These are phyloP conservation scores for Gamsiella multidivaricata DNA, from an alignment of 192 early-diverging fungal species.

Conservation along the genomic window DNA sequence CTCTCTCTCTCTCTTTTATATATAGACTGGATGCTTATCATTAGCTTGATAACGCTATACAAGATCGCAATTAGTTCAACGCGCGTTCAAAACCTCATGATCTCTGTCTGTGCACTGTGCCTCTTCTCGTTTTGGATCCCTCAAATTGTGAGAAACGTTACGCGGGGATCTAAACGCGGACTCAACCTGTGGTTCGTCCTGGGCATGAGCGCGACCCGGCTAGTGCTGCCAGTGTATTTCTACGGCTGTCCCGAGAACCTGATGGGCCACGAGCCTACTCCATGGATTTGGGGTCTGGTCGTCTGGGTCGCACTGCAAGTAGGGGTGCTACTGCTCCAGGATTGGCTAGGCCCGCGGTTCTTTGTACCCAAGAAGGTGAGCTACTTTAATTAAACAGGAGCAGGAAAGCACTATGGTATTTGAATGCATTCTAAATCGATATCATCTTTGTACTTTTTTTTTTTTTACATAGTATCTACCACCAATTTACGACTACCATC, in stretches of 20 bases:
- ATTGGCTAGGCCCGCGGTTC: slow-evolving; percentile 74
- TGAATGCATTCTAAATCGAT: neutral
- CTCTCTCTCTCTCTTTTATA: neutral
- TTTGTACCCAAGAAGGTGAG: slow-evolving; percentile 74
- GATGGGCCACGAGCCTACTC: slow-evolving; percentile 61
- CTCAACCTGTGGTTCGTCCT: slow-evolving; percentile 68
- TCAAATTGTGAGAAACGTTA: slow-evolving; percentile 79
- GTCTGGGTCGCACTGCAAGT: slow-evolving; percentile 71
- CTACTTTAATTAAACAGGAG: too few species aligned
- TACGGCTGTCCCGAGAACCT: slow-evolving; percentile 70
- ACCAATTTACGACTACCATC: slow-evolving; percentile 78
- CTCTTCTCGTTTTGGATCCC: slow-evolving; percentile 84
- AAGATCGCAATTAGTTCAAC: slow-evolving; percentile 62
- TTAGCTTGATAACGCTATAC: slow-evolving; percentile 73
- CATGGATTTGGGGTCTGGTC: slow-evolving; percentile 64
- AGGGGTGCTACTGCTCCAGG: slow-evolving; percentile 70
- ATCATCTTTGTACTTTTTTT: neutral
- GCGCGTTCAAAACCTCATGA: slow-evolving; percentile 57
- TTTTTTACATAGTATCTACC: slow-evolving; percentile 61
- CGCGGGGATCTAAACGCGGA: slow-evolving; percentile 68
- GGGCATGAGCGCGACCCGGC: slow-evolving; percentile 65
- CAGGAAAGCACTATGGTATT: neutral
- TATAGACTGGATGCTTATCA: slow-evolving; percentile 66
- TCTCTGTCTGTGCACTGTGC: slow-evolving; percentile 54
- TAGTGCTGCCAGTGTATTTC: slow-evolving; percentile 70